Conservation (phyloP, 1,284 basidiomycete species). For the Cutaneotrichosporon sp. region DNA sequence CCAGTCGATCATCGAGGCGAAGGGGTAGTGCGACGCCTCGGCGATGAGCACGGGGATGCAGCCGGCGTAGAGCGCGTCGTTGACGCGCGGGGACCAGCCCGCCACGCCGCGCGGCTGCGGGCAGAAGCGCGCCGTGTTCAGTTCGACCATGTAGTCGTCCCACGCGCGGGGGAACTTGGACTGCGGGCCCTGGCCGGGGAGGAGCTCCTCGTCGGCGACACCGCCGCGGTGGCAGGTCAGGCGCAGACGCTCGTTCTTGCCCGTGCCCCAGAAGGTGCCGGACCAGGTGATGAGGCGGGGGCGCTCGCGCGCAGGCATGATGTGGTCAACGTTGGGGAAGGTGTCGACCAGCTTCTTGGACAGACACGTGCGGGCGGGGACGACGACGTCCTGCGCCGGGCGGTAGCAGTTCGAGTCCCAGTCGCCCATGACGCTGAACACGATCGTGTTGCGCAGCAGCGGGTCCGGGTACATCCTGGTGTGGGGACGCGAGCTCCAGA, state of each 20-base stretch:
- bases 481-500: conserved; percentile 43
- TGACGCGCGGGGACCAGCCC: conserved; percentile 56
- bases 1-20: conserved; percentile 55
- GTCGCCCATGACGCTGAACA: conserved; percentile 53
- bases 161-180: conserved; percentile 37
- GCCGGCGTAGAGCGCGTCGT: conserved; percentile 57
- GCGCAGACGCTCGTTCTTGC: conserved; percentile 47
- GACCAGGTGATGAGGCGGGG: conserved; percentile 45
- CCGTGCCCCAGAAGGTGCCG: conserved; percentile 54
- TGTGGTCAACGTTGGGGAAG: conserved; percentile 37
- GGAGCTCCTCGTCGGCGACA: conserved; percentile 42
- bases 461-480: conserved; percentile 43
- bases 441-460: conserved; percentile 45
- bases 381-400: conserved; percentile 52
- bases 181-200: conserved; percentile 43
- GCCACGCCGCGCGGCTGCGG: conserved; percentile 54
- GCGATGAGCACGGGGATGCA: conserved; percentile 57
- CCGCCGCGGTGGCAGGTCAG: conserved; percentile 49
- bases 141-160: conserved; percentile 53
- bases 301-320: conserved; percentile 44
- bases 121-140: conserved; percentile 54
- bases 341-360: conserved; percentile 35
- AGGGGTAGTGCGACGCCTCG: conserved; percentile 56
- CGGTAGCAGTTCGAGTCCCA: conserved; percentile 51
- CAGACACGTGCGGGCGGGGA: conserved; percentile 50